Evolutionary conservation across 2,329 filamentous ascomycete species (phyloP), one percentile per base, ranked within the genome.

Genomic region (Cercospora sesami): DNA sequence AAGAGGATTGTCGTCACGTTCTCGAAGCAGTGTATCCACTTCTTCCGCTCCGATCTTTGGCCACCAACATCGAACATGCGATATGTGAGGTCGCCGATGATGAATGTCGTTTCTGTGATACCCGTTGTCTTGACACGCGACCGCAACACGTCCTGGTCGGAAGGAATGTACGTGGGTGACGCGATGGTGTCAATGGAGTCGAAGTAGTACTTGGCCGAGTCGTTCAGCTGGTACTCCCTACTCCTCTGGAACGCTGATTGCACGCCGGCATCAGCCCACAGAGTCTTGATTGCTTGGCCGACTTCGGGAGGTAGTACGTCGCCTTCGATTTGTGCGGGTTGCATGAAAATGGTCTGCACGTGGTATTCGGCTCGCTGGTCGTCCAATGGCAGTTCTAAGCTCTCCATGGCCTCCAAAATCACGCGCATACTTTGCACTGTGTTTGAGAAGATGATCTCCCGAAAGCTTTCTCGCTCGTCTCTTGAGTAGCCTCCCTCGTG

Each of bases 21-120:
- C 84, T 97, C 94, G 82, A 97, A 97, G 84, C 94, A 97, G 84
- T 97, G 94, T 75, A 97, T 97, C 94, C 94, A 97, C 88, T 97
- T 97, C 91, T 97, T 97, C 79, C 94, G 90, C 83, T 97, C 94
- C 6, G 93, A 97, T 80, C 94, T 89, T 82, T 97, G 94, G 73
- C 94, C 94, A 86, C 94, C 94, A 57, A 97, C 94, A 77, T 97
- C 94, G 82, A 97, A 97, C 94, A 97, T 97, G 74, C 93, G 89
- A 84, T 97, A 97, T 67, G 93, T 97, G 72, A 97, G 85, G 77
- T 97, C 92, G 73, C 93, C 93, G 73, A 96, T 96, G 79, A 95
- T 95, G 83, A 97, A 97, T 33, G 92, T 95, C 23, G 94, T 97
- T 83, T 97, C 93, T 33, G 93, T 97, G 79, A 97, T 97, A 89